Evolutionary conservation across 208 protist species (phyloP).

Genomic region (Trypanosoma cruzi): DNA sequence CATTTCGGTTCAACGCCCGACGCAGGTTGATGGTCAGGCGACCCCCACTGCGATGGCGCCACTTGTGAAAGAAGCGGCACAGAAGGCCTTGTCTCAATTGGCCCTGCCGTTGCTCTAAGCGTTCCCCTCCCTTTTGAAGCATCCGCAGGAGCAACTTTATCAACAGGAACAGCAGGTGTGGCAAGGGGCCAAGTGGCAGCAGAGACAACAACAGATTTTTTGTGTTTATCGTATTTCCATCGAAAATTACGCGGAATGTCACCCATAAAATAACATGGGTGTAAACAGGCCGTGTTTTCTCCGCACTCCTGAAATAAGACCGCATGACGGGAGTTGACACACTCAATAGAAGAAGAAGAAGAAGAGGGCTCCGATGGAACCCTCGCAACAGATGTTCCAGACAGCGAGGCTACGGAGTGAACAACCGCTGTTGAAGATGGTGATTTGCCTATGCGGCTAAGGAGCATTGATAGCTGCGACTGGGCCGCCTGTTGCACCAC

Average conservation of each 20-base stretch:
- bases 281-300: neutral
- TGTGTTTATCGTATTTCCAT: constrained; percentile 13
- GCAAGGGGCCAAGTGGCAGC: constrained; percentile 22
- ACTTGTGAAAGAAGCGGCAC: constrained; percentile 23
- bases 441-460: constrained; percentile 5
- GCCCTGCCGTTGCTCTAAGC: neutral
- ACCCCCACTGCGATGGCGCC: constrained; percentile 9
- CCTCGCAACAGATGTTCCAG: neutral
- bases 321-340: neutral
- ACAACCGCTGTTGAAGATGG: neutral
- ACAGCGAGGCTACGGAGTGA: neutral
- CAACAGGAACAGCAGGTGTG: neutral
- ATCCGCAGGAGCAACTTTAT: neutral
- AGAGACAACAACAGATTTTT: constrained; percentile 21
- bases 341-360: constrained; percentile 26
- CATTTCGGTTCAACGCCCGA: constrained; percentile 5
- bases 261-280: constrained; percentile 7
- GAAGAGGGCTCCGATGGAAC: neutral
- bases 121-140: neutral
- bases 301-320: constrained; percentile 3
- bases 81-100: neutral
- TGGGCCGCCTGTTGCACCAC: constrained; percentile 9
- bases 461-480: constrained; percentile 24
- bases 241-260: constrained; percentile 27
- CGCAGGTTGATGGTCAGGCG: neutral